phyloP scores from a whole-genome alignment of 2,329 filamentous ascomycete genomes.

The Chaetomiaceae sp. region DNA sequence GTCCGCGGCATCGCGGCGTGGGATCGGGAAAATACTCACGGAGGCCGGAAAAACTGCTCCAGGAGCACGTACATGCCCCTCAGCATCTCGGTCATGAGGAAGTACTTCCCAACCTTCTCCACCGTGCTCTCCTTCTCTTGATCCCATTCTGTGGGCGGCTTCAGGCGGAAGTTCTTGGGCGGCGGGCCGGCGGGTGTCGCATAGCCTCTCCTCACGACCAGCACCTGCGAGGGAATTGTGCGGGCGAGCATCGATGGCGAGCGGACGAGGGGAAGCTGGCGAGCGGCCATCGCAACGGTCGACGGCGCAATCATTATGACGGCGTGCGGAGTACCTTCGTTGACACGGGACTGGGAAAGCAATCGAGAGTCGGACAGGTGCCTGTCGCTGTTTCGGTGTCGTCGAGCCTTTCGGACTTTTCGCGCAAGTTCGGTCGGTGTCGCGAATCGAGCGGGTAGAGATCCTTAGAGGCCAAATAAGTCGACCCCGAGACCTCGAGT shows the following conservation, averaged over 20 bases:
- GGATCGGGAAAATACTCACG: constrained; percentile 60
- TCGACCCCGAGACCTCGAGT: not conserved
- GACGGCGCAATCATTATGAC: constrained; percentile 24
- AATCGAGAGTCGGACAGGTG: not conserved
- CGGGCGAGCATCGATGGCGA: constrained; percentile 4
- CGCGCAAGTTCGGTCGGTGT: not conserved
- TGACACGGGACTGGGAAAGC: not conserved
- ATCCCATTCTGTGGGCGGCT: constrained; percentile 71
- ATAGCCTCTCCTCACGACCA: constrained; percentile 38
- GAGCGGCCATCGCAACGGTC: constrained; percentile 19
- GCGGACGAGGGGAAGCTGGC: constrained; percentile 17
- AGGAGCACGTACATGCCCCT: constrained; percentile 96
- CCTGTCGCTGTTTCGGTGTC: not conserved
- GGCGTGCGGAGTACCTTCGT: not conserved
- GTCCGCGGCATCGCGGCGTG: not conserved
- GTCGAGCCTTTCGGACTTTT: constrained; percentile 2
- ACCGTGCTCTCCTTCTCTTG: constrained; percentile 71
- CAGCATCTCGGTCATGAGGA: constrained; percentile 91
- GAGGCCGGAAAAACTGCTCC: constrained; percentile 97
- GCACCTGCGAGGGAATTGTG: constrained; percentile 10
- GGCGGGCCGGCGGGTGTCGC: constrained; percentile 74
- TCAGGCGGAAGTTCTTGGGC: constrained; percentile 74
- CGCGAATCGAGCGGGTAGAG: not conserved
- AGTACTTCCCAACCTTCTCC: constrained; percentile 87
- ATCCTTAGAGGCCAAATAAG: constrained; percentile 7